Percentiles rank a stretch among this genome's conserved stretches.
These are phyloP conservation scores for Backusella macrospora DNA, from an alignment of 192 early-diverging fungal species.

Conservation along the genomic window DNA sequence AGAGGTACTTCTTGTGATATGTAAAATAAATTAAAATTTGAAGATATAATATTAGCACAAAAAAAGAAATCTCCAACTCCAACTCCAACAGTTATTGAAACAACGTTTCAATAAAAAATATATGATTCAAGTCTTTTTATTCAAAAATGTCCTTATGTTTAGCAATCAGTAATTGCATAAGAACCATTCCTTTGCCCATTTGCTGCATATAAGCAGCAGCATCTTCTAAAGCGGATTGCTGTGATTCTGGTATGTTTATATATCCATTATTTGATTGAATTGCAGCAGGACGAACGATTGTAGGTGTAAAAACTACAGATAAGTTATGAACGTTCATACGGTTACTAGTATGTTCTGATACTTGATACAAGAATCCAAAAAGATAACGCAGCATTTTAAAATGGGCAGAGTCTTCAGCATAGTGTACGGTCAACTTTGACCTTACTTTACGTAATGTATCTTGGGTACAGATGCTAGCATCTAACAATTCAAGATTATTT, in stretches of 20 bases:
- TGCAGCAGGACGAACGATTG: slow-evolving; percentile 61
- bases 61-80: no score
- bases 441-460: slow-evolving; percentile 29
- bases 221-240: slow-evolving; percentile 20
- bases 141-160: slow-evolving; percentile 7
- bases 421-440: slow-evolving; percentile 36
- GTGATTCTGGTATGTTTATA: background rate
- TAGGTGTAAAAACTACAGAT: slow-evolving; percentile 86
- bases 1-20: background rate
- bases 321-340: slow-evolving; percentile 85
- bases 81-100: no score
- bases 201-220: slow-evolving; percentile 30
- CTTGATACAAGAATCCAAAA: slow-evolving; percentile 71
- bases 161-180: slow-evolving; percentile 22
- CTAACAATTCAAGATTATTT: background rate
- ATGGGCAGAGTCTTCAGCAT: slow-evolving; percentile 53
- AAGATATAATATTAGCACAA: no score
- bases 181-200: slow-evolving; percentile 38
- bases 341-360: slow-evolving; percentile 73
- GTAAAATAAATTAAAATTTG: no score
- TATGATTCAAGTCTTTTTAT: background rate
- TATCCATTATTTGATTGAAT: background rate
- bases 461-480: slow-evolving; percentile 18
- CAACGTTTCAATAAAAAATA: no score
- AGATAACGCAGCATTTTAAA: slow-evolving; percentile 61